Evolutionary conservation across 2,329 filamentous ascomycete genomes (phyloP), one percentile per base, ranked within the genome.

Genomic region (Hawksworthiomyces lignivorus): DNA sequence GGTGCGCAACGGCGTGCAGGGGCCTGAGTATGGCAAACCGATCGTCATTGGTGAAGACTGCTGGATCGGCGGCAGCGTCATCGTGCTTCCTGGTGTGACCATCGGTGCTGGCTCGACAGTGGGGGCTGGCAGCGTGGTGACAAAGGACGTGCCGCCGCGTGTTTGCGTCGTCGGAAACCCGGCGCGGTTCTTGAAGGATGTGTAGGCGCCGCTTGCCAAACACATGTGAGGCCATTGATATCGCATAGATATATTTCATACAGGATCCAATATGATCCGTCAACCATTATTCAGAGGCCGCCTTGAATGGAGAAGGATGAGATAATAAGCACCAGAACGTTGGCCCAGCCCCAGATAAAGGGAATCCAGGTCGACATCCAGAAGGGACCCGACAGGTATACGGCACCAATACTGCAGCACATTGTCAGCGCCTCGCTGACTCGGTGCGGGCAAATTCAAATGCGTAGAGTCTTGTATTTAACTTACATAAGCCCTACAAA

Each of bases 361-460:
- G 89, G 89, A 39, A 94, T 85, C 88, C 88, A 95, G 0, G 89
- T 95, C 34, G 87, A 90, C 87, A 95, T 92, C 54, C 80, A 73
- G 58, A 90, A 94, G 62, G 83, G 87, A 32, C 87, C 89, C 3
- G 83, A 76, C 52, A 80, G 76, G 57, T 94, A 95, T 27, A 90
- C 77, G 8, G 82, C 85, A 11, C 85, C 87, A 17, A 94, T 67
- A 36, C 85, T 89, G 49, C 2, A 7, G n/a, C n/a, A n/a, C n/a
- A n/a, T 21, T 9, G 39, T 42, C 33, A 42, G 3, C 14, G 7
- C n/a, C 29, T 30, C 17, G 10, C 15, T 41, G 33, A 32, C 9
- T 40, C 27, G 29, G 5, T n/a, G 11, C 31, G 35, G 2, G 12
- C 11, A 30, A 22, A 11, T 17, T 2, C 4, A 15, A 15, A 11